These are phyloP conservation scores for Atkinsonella hypoxylon DNA, from an alignment of 2,329 filamentous ascomycete genomes.

Conservation along the genomic window DNA sequence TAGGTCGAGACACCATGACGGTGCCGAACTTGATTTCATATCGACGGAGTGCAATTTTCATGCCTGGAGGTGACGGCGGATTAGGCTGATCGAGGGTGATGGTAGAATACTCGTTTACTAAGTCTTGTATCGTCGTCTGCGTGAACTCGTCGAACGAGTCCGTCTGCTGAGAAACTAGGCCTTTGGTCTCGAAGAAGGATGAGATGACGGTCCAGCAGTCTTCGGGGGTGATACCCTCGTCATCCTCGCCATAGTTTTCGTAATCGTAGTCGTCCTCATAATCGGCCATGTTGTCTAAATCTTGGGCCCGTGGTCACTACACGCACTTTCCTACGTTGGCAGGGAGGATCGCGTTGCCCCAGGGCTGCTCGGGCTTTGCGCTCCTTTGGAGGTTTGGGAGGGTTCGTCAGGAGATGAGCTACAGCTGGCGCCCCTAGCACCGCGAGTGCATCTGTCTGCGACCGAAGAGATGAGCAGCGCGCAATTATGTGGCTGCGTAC, in stretches of 20 bases:
- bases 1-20: slow-evolving; percentile 78
- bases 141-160: slow-evolving; percentile 98
- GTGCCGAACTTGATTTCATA: slow-evolving; percentile 94
- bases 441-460: slow-evolving; percentile 20
- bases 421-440: slow-evolving; percentile 22
- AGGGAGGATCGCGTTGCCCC: background rate
- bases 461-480: slow-evolving; percentile 12
- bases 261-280: slow-evolving; percentile 51
- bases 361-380: background rate
- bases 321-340: background rate
- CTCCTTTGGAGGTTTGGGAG: background rate
- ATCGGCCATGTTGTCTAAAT: slow-evolving; percentile 33
- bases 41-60: slow-evolving; percentile 73
- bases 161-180: slow-evolving; percentile 91
- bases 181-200: slow-evolving; percentile 92
- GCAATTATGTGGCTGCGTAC: background rate
- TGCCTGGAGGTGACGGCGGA: slow-evolving; percentile 61
- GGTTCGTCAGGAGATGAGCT: slow-evolving; percentile 2
- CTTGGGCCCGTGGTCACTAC: background rate
- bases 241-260: slow-evolving; percentile 57
- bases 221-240: slow-evolving; percentile 74
- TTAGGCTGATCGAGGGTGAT: slow-evolving; percentile 92
- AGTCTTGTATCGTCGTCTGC: slow-evolving; percentile 82
- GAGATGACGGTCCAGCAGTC: slow-evolving; percentile 98
- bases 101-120: slow-evolving; percentile 83